Conservation (phyloP, 208 protist genomes). For the Phytomonas sp. region DNA sequence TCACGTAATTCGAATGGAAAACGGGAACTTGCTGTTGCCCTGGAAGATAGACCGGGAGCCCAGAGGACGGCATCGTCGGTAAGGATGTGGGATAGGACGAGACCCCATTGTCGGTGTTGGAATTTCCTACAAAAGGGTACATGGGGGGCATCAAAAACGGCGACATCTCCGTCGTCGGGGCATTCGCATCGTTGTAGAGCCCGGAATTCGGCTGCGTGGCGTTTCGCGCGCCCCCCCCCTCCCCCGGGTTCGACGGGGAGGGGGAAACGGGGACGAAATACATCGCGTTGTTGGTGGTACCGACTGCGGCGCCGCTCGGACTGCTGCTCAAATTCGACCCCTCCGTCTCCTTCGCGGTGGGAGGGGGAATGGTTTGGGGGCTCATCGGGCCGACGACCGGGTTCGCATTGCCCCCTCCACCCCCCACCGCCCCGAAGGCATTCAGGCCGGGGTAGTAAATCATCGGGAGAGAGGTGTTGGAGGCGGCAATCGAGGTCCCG, state of each 20-base stretch:
- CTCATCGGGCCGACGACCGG: too few species aligned
- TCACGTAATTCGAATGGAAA: conserved; percentile 2
- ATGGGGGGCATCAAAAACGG: background rate
- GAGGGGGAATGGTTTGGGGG: background rate
- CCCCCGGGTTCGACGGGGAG: too few species aligned
- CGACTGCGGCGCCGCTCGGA: too few species aligned
- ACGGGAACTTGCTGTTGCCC: background rate
- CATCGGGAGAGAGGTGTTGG: background rate
- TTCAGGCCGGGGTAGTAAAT: background rate
- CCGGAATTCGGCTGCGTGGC: background rate
- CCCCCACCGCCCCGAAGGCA: background rate
- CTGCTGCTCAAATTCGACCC: too few species aligned
- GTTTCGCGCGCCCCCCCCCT: background rate
- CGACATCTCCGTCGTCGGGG: background rate
- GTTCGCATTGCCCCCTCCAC: background rate
- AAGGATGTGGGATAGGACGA: background rate
- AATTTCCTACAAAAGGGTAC: background rate
- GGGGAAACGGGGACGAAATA: too few species aligned
- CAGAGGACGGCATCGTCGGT: background rate
- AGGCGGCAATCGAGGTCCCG: background rate
- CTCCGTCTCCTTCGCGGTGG: background rate
- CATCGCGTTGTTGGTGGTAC: too few species aligned
- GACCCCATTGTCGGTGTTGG: background rate
- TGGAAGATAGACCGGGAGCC: background rate
- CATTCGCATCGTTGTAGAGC: background rate